Base-by-base conservation (phyloP, 139 green algal genomes). In the Chlamydomonas sp. region DNA sequence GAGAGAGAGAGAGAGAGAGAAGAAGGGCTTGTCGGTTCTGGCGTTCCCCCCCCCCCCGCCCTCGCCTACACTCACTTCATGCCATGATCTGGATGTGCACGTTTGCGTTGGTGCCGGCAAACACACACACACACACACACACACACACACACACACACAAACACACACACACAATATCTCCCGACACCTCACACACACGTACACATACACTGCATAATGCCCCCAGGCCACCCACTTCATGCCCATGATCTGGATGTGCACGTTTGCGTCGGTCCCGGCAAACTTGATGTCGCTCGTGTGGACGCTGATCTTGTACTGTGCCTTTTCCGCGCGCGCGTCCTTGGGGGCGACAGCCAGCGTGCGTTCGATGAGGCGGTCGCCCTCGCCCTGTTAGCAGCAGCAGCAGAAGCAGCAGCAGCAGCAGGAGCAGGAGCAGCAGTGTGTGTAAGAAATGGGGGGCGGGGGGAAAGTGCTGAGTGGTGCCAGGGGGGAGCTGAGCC, bases 81-180 rank as follows among this genome's bases (percentile, higher is more conserved):
- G 0, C 83, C 22, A 79, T 48, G 5, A 92, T 48, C 58, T 85
- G 70, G 35, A 87, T 79, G 67, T 75, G 82, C 47, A 92, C 85
- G 59, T 92, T 92, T 34, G 79, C 81, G 65, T 85, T 74, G 5
- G 84, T 90, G 37, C 83, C 84, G 28, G 81, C 74, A 54, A 85
- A 87, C 29, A n/a, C n/a, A n/a, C n/a, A n/a, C n/a, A n/a, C n/a
- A n/a, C n/a, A n/a, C n/a, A n/a, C n/a, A n/a, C n/a, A n/a, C n/a
- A n/a, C n/a, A n/a, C n/a, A n/a, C n/a, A n/a, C n/a, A n/a, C n/a
- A n/a, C n/a, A n/a, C n/a, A n/a, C n/a, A n/a, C n/a, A n/a, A n/a
- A n/a, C n/a, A n/a, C n/a, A n/a, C n/a, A n/a, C n/a, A n/a, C n/a
- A n/a, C n/a, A n/a, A n/a, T n/a, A n/a, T n/a, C n/a, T n/a, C n/a